Evolutionary conservation across 1,139 yeast species (phyloP).

Genomic region (Hemisphaericaspora subhashii): DNA sequence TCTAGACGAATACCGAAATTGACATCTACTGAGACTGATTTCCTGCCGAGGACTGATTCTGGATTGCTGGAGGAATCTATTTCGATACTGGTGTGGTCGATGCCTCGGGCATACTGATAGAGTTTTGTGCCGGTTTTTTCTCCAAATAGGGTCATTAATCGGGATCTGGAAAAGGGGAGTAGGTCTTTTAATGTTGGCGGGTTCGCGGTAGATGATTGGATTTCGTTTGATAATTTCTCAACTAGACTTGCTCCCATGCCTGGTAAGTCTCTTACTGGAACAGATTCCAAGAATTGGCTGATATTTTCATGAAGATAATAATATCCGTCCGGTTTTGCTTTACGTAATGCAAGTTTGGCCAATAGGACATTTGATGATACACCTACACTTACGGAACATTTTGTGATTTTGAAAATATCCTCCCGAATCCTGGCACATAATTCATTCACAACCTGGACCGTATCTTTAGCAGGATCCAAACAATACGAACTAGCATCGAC

Average conservation of each 20-base stretch:
- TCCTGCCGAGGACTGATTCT: constrained; percentile 51
- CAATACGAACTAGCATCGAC: constrained; percentile 58
- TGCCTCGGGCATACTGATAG: constrained; percentile 60
- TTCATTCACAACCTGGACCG: constrained; percentile 18
- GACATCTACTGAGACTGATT: constrained; percentile 83
- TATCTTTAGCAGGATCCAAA: constrained; percentile 9
- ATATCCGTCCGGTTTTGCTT: constrained; percentile 81
- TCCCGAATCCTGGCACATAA: constrained; percentile 44
- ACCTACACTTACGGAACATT: constrained; percentile 78
- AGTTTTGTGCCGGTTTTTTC: constrained; percentile 67
- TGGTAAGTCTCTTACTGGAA: constrained; percentile 66
- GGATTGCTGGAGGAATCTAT: constrained; percentile 44
- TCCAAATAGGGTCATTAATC: constrained; percentile 56
- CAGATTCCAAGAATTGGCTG: constrained; percentile 36
- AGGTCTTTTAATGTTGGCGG: constrained; percentile 32
- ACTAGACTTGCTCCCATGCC: constrained; percentile 71
- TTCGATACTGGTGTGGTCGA: constrained; percentile 60
- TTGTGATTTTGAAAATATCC: constrained; percentile 47
- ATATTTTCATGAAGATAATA: constrained; percentile 34
- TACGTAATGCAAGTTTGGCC: constrained; percentile 73
- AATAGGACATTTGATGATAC: constrained; percentile 67
- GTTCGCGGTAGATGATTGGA: constrained; percentile 4
- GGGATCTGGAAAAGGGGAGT: constrained; percentile 29
- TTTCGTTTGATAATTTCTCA: constrained; percentile 15
- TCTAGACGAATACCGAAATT: constrained; percentile 88